These are phyloP conservation scores for Aspergillus carlsbadensis DNA, from an alignment of 495 filamentous ascomycete genomes.

Conservation along the genomic window DNA sequence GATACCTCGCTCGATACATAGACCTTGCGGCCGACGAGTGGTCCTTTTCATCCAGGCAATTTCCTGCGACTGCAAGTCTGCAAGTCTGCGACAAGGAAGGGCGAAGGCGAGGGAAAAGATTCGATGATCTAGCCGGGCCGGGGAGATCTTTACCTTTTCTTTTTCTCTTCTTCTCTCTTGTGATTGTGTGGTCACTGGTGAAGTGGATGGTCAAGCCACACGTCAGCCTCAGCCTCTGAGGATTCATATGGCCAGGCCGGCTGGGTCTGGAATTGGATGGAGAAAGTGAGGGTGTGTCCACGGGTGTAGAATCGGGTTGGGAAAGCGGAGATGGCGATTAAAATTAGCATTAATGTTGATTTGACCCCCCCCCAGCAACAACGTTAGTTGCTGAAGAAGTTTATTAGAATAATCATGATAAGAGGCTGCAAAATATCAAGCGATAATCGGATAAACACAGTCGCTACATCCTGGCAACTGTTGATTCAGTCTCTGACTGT, in stretches of 20 bases:
- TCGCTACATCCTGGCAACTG: too few relatives aligned
- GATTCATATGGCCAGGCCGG: not conserved
- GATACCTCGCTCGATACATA: too few relatives aligned
- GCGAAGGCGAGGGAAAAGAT: not conserved
- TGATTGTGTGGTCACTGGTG: too few relatives aligned
- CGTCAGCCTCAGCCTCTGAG: conserved; percentile 1
- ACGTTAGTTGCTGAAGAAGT: too few relatives aligned
- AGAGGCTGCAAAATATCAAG: too few relatives aligned
- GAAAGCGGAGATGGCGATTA: not conserved
- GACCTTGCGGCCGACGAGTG: too few relatives aligned
- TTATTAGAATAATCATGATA: too few relatives aligned
- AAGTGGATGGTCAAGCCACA: not conserved
- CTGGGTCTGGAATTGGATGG: not conserved
- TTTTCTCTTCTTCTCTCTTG: not conserved
- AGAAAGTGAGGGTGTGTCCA: not conserved
- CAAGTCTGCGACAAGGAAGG: not conserved
- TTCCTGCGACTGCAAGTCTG: not conserved
- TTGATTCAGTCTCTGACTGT: too few relatives aligned
- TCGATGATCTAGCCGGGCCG: not conserved
- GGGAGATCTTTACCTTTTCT: not conserved
- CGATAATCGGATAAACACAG: too few relatives aligned
- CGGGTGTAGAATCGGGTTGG: not conserved
- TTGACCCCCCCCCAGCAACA: too few relatives aligned
- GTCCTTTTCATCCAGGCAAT: too few relatives aligned
- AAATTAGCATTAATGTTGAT: not conserved